Evolutionary conservation across 1,284 basidiomycete species (phyloP).

Genomic region (Veloporphyrellus conicus): DNA sequence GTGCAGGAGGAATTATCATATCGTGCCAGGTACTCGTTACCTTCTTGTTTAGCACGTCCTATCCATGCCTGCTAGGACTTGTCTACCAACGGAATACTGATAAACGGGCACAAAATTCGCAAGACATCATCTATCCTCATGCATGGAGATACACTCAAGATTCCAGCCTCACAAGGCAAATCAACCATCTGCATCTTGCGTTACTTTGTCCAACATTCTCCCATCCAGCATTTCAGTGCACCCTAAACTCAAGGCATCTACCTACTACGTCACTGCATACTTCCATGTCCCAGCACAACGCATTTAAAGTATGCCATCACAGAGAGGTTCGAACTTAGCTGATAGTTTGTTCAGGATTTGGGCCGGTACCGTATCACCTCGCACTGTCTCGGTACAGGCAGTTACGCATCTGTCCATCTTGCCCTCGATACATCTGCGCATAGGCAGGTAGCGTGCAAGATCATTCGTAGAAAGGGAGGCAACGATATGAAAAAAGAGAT

Average conservation of each 20-base stretch:
- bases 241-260: slow-evolving; percentile 51
- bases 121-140: slow-evolving; percentile 65
- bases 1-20: slow-evolving; percentile 65
- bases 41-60: neutral
- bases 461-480: slow-evolving; percentile 57
- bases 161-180: slow-evolving; percentile 61
- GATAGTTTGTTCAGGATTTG: slow-evolving; percentile 40
- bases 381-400: slow-evolving; percentile 72
- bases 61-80: slow-evolving; percentile 48
- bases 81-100: slow-evolving; percentile 71
- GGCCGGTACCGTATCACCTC: slow-evolving; percentile 66
- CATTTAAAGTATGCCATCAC: slow-evolving; percentile 45
- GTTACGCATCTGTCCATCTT: slow-evolving; percentile 78
- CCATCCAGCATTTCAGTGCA: slow-evolving; percentile 61
- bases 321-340: slow-evolving; percentile 2
- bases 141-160: slow-evolving; percentile 66
- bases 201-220: neutral
- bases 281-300: slow-evolving; percentile 50
- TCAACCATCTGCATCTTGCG: slow-evolving; percentile 4
- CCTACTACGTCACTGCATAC: slow-evolving; percentile 51
- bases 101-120: slow-evolving; percentile 66
- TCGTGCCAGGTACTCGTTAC: slow-evolving; percentile 59
- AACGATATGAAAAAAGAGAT: slow-evolving; percentile 58
- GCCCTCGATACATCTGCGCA: slow-evolving; percentile 59
- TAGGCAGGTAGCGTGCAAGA: slow-evolving; percentile 81